Evolutionary conservation across 306 rosid genomes (phyloP).

Genomic region (Vigna reflexopilosa): DNA sequence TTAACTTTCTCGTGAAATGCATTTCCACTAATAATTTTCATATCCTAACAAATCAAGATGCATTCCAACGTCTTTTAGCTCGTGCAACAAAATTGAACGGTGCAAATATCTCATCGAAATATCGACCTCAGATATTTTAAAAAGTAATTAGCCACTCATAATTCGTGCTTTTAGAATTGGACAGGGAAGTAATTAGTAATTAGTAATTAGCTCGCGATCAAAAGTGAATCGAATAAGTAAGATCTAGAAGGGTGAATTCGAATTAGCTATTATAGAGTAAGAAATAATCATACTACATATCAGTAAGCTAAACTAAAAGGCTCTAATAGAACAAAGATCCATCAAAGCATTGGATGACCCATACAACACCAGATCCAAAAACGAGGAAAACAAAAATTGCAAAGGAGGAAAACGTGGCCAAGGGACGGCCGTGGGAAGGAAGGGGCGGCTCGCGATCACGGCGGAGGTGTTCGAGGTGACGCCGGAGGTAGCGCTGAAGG

Average conservation of each 20-base stretch:
- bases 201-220: slow-evolving; percentile 3
- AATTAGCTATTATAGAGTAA: slow-evolving; percentile 28
- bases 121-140: neutral
- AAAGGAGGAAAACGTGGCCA: neutral
- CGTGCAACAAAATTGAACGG: slow-evolving; percentile 25
- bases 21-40: slow-evolving; percentile 9
- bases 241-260: slow-evolving; percentile 43
- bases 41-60: neutral
- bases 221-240: slow-evolving; percentile 25
- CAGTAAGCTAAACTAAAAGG: slow-evolving; percentile 19
- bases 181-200: neutral
- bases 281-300: slow-evolving; percentile 5
- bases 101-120: neutral
- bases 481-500: too few species aligned
- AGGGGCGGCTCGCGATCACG: too few species aligned
- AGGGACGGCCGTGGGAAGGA: too few species aligned
- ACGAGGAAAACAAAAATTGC: slow-evolving; percentile 4
- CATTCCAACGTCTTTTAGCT: slow-evolving; percentile 12
- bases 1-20: slow-evolving; percentile 16
- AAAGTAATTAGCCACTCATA: neutral
- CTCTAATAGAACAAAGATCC: neutral
- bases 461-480: too few species aligned
- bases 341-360: slow-evolving; percentile 40
- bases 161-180: neutral
- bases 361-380: slow-evolving; percentile 43